Evolutionary conservation across 2,329 filamentous ascomycete genomes (phyloP).

Genomic region (Pyrenophora seminiperda): DNA sequence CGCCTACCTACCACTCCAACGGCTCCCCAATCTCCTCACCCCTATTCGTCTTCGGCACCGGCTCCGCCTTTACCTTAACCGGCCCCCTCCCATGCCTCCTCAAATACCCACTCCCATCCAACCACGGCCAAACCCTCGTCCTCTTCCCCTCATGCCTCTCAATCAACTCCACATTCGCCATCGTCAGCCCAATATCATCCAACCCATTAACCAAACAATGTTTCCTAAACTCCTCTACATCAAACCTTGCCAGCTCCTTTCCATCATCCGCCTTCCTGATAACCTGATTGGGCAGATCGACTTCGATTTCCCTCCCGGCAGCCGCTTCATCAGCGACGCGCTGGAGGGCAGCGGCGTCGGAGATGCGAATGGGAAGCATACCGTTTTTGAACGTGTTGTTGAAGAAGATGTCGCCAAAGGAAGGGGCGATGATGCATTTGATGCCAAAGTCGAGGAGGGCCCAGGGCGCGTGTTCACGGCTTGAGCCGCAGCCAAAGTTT

Average conservation of each 20-base stretch:
- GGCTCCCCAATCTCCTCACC: conserved; percentile 84
- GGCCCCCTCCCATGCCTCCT: conserved; percentile 60
- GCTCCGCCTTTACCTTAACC: conserved; percentile 66
- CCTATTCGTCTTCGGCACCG: conserved; percentile 86
- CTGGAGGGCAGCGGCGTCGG: conserved; percentile 68
- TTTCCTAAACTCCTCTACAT: conserved; percentile 91
- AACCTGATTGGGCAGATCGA: conserved; percentile 83
- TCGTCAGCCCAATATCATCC: conserved; percentile 93
- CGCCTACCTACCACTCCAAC: conserved; percentile 82
- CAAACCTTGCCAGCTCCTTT: conserved; percentile 75
- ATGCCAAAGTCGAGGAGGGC: conserved; percentile 96
- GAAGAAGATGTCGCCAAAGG: conserved; percentile 93
- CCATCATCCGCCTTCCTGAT: conserved; percentile 80
- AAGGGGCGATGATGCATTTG: conserved; percentile 88
- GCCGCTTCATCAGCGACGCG: conserved; percentile 76
- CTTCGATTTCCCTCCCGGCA: conserved; percentile 81
- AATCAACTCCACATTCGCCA: conserved; percentile 92
- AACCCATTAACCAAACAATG: conserved; percentile 92
- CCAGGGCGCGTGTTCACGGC: conserved; percentile 95
- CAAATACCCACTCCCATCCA: conserved; percentile 85
- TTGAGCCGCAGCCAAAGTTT: conserved; percentile 95
- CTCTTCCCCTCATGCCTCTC: conserved; percentile 78
- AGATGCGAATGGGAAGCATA: conserved; percentile 86
- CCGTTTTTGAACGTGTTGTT: conserved; percentile 99
- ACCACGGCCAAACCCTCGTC: conserved; percentile 81